Conservation (phyloP, 768 basidiomycete genomes). For the Holtermannia corniformis region DNA sequence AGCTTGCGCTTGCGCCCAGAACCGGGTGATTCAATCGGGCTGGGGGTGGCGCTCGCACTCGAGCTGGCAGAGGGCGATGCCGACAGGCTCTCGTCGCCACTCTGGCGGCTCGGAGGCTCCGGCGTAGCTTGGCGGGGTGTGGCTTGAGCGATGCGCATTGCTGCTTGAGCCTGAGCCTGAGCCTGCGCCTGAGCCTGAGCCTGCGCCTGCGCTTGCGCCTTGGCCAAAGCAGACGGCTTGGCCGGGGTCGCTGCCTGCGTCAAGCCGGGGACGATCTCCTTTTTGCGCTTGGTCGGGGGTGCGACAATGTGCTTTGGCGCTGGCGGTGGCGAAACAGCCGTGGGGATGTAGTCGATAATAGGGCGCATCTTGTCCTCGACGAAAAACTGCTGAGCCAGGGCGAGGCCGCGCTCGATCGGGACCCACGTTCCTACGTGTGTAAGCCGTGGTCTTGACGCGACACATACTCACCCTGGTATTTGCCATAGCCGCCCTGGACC, state of each 20-base stretch:
- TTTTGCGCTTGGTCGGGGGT: slow-evolving; percentile 46
- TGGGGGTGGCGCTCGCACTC: slow-evolving; percentile 20
- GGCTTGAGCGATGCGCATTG: not conserved
- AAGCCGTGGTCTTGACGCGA: no score
- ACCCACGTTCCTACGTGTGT: slow-evolving; percentile 99
- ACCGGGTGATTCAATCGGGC: slow-evolving; percentile 8
- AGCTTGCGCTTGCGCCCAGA: not conserved
- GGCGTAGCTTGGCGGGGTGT: not conserved
- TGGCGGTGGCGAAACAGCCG: slow-evolving; percentile 67
- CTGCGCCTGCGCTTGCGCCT: slow-evolving; percentile 31
- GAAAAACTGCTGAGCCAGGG: slow-evolving; percentile 82
- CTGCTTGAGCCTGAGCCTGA: not conserved
- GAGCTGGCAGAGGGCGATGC: slow-evolving; percentile 24
- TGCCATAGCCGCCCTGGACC: slow-evolving; percentile 98
- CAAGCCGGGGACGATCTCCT: slow-evolving; percentile 23
- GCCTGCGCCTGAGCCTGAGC: slow-evolving; percentile 11
- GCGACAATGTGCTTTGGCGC: slow-evolving; percentile 94
- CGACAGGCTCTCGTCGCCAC: slow-evolving; percentile 17
- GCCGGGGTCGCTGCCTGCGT: slow-evolving; percentile 16
- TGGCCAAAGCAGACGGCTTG: slow-evolving; percentile 26
- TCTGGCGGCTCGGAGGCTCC: not conserved
- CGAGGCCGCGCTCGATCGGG: slow-evolving; percentile 79
- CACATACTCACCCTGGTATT: slow-evolving; percentile 79
- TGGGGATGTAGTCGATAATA: slow-evolving; percentile 87
- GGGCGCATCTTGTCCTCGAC: slow-evolving; percentile 78